Base-by-base conservation (phyloP, 1,284 basidiomycete genomes). In the Puccinia novopanici region DNA sequence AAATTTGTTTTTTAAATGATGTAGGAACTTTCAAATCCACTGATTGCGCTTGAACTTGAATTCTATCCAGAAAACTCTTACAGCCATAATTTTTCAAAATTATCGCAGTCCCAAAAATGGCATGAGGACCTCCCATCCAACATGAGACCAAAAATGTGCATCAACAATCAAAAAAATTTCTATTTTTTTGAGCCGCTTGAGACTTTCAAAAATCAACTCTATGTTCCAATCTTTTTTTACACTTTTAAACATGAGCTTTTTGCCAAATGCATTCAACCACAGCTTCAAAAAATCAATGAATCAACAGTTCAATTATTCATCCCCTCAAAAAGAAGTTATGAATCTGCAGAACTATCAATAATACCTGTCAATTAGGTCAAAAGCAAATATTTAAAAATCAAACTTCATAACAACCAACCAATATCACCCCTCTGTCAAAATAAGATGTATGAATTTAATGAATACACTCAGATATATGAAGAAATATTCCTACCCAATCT, bases 161-260 rank as follows among this genome's bases (percentile, higher is more conserved):
- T 63, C 15, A 63, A 63, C 30, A 63, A 63, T 22, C 8, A 63
- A 19, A 63, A 63, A 63, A 10, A 30, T 34, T 63, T 34, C 34
- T 63, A 63, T 24, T 19, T 63, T 34, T 63, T 63, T 30, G 59
- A 63, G 30, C 59, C 59, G 4, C 15, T 63, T 30, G 3, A 34
- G 24, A 63, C 34, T 19, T 63, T 17, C 19, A 6, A 13, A 19
- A 63, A 63, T 34, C 24, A 63, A 5, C 8, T 54, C 19, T 17
- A 10, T 19, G 52, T 54, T 34, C 59, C 59, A 68, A 45, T 68
- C n/a, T 68, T 68, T 40, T 40, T 65, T 40, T 57, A 65, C 40
- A 65, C 19, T 40, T 40, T 45, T 19, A 19, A 65, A 15, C 17
- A 6, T 8, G 12, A 45, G 30, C 30, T 45, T 19, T 68, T 48